These are phyloP conservation scores for Hypoxylon sp. DNA, from an alignment of 2,329 filamentous ascomycete genomes.

Conservation along the genomic window DNA sequence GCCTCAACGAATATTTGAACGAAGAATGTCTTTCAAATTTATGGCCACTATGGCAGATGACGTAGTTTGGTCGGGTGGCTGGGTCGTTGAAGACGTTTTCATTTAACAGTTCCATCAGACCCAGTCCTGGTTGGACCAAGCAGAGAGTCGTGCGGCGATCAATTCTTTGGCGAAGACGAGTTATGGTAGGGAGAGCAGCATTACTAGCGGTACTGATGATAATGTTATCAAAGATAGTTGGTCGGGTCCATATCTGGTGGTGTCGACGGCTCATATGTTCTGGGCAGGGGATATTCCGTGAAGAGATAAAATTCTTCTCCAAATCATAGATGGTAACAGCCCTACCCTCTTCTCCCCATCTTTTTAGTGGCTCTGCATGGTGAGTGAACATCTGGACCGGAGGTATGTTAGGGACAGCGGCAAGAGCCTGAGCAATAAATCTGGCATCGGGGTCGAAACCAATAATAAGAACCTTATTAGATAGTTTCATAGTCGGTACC, in stretches of 20 bases:
- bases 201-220: conserved; percentile 45
- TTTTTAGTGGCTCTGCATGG: conserved; percentile 58
- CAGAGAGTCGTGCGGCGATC: conserved; percentile 78
- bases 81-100: conserved; percentile 77
- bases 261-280: conserved; percentile 33
- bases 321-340: conserved; percentile 63
- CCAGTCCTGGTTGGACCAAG: conserved; percentile 86
- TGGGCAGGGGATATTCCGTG: conserved; percentile 47
- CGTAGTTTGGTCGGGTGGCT: conserved; percentile 77
- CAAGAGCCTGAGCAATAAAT: conserved; percentile 76
- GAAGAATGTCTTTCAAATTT: conserved; percentile 37
- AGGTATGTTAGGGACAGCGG: conserved; percentile 70
- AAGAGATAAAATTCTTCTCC: conserved; percentile 55
- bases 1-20: conserved; percentile 56
- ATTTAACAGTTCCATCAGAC: conserved; percentile 84
- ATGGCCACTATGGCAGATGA: conserved; percentile 75
- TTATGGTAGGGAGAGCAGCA: conserved; percentile 43
- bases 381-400: conserved; percentile 75
- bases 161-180: conserved; percentile 47
- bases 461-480: conserved; percentile 69
- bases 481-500: conserved; percentile 53
- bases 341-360: conserved; percentile 63
- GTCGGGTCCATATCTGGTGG: not conserved
- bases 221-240: conserved; percentile 46
- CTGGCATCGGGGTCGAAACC: conserved; percentile 75